Evolutionary conservation across 202 grass and related monocot species (phyloP), one percentile per base, ranked within the genome.

Genomic region (Saccharum hybrid): DNA sequence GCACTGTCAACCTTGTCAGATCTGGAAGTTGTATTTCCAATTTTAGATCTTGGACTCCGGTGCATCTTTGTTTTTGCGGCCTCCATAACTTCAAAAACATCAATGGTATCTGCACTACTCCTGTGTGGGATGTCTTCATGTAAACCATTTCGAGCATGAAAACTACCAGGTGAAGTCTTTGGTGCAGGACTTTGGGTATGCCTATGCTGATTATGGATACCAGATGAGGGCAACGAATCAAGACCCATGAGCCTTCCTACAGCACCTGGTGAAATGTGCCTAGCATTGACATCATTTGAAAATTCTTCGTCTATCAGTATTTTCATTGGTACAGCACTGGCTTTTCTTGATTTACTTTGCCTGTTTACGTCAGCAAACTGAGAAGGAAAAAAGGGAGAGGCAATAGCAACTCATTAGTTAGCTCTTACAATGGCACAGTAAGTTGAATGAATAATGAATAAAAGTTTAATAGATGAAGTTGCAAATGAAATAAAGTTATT

Each of bases 171-270:
- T 87, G 81, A 84, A 41, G 28, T 74, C 38, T 46, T 76, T 63
- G 67, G 43, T 68, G 73, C 42, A 78, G 74, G 62, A 78, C 51
- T 75, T 68, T 57, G 67, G 15, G 45, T 46, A 81, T 82, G 52
- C 59, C 73, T 85, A 28, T 66, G 43, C 40, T 90, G 79, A 34
- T 69, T 84, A 84, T 63, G 46, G 40, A 78, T 60, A 52, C 56
- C 76, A 81, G 69, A 76, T 46, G 86, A 66, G 78, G 97, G 93
- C 66, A 99, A 71, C 72, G 93, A 89, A 88, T 99, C 88, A 69
- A 99, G 91, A 71, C 93, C 97, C 97, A 99, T 99, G 42, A 99
- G 81, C 57, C 93, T 94, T 46, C 93, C 93, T 66, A 99, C 87
- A 77, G 88, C 82, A 63, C 91, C 89, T 78, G 97, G 93, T 52